Evolutionary conservation across 176 grass and related monocot genomes (phyloP), one percentile per base, ranked within the genome.

Genomic region (Alopecurus myosuroides): DNA sequence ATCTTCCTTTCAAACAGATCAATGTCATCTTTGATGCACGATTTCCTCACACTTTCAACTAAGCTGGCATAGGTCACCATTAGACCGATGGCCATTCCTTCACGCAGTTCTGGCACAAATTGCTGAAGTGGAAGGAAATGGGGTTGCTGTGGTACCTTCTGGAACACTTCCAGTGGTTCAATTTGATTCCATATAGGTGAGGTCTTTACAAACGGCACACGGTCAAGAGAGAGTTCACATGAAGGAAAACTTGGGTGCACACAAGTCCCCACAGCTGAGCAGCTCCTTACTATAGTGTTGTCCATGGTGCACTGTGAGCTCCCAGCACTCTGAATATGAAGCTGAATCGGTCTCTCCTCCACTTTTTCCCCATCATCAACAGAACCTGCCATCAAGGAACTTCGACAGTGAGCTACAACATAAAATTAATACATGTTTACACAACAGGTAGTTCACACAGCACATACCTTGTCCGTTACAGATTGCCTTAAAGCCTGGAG

Each of bases 11-110:
- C 37, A 12, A 95, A 81, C 65, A 31, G 45, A 20, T 67, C 80
- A 30, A 40, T 35, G 77, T 20, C 51, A n/a, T 92, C 77, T 45
- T 62, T 66, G 63, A 92, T 86, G 46, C 60, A 2, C 23, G 89
- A 77, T 40, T 70, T 58, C 20, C 30, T 64, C 33, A 84, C 81
- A 80, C 13, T 51, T 29, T 83, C 46, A 64, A 88, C 88, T 57
- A 92, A 49, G 41, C 77, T 84, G 17, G 77, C 57, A 84, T 82
- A 95, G 7, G 88, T 70, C 35, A 88, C 18, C 85, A 86, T 95
- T 45, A 95, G 7, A 70, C 93, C 93, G 84, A 95, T 79, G 29
- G 93, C 93, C 33, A 85, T 85, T 69, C 93, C 93, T 88, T 95
- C 93, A 68, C 90, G 83, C 35, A 95, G 35, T 36, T 30, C 22